These are phyloP conservation scores for Eudorina sp. DNA, from an alignment of 139 green algal species.

Conservation along the genomic window DNA sequence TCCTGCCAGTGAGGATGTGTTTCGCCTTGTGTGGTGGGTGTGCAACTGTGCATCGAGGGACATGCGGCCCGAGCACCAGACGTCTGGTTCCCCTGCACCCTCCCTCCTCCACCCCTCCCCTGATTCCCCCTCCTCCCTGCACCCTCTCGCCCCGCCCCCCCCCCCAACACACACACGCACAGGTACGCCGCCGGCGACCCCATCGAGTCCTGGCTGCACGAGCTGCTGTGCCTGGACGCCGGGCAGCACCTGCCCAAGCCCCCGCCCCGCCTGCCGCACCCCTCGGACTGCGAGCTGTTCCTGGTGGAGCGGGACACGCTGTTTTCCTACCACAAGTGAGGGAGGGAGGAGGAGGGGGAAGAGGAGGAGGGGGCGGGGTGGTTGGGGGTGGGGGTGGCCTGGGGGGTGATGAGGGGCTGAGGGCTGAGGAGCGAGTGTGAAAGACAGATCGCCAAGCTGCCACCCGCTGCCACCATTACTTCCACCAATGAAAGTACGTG, in stretches of 20 bases:
- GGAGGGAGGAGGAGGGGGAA: not conserved
- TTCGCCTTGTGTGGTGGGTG: too few relatives aligned
- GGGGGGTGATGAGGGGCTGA: not conserved
- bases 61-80: too few relatives aligned
- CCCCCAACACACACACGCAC: slow-evolving; percentile 6
- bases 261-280: slow-evolving; percentile 88
- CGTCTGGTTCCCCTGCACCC: not conserved
- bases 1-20: too few relatives aligned
- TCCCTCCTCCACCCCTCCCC: not conserved
- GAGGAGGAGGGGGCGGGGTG: not conserved
- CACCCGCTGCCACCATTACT: too few relatives aligned
- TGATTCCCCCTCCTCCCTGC: not conserved
- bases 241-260: slow-evolving; percentile 82
- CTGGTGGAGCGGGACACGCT: slow-evolving; percentile 97
- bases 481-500: too few relatives aligned
- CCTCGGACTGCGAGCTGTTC: slow-evolving; percentile 95
- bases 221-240: slow-evolving; percentile 95
- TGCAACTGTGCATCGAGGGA: too few relatives aligned
- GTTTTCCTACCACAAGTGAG: slow-evolving; percentile 94
- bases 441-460: too few relatives aligned
- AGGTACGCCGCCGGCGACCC: slow-evolving; percentile 92
- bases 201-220: slow-evolving; percentile 95
- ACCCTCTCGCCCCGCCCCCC: not conserved
- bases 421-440: too few relatives aligned
- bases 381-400: not conserved